Evolutionary conservation across 768 basidiomycete species (phyloP).

Genomic region (Boletus vermiculosoides): DNA sequence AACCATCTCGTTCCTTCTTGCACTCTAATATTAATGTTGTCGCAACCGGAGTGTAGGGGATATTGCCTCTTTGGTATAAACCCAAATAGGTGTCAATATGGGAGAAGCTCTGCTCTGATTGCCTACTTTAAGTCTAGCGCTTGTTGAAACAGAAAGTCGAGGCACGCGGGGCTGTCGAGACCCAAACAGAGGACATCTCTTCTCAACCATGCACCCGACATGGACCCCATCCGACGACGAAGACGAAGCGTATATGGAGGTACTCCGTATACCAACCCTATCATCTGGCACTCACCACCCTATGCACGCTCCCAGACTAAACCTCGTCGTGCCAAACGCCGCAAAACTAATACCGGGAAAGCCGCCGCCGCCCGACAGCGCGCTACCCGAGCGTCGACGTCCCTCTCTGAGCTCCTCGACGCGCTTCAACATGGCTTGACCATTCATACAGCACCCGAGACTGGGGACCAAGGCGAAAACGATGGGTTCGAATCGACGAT

Average conservation of each 20-base stretch:
- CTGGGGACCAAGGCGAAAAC: neutral
- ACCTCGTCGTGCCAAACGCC: conserved; percentile 26
- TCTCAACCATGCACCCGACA: neutral
- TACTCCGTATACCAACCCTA: neutral
- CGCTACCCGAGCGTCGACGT: conserved; percentile 17
- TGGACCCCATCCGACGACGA: conserved; percentile 22
- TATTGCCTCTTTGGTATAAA: no score
- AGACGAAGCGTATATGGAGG: conserved; percentile 22
- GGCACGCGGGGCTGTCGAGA: neutral
- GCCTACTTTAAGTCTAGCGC: no score
- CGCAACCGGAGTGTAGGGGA: no score
- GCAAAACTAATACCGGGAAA: conserved; percentile 24
- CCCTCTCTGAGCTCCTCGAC: conserved; percentile 18
- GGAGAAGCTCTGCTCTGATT: no score
- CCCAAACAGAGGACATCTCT: neutral
- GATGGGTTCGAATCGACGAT: conserved; percentile 37
- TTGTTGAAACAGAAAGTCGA: neutral
- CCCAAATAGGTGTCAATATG: no score
- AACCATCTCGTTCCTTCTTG: neutral
- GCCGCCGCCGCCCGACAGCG: conserved; percentile 5
- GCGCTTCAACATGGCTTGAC: conserved; percentile 16
- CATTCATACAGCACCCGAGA: neutral
- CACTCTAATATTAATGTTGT: neutral
- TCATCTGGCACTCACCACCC: neutral
- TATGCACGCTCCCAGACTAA: conserved; percentile 2